These are phyloP conservation scores for Anacardium occidentale DNA, from an alignment of 345 rosid genomes.

Conservation along the genomic window DNA sequence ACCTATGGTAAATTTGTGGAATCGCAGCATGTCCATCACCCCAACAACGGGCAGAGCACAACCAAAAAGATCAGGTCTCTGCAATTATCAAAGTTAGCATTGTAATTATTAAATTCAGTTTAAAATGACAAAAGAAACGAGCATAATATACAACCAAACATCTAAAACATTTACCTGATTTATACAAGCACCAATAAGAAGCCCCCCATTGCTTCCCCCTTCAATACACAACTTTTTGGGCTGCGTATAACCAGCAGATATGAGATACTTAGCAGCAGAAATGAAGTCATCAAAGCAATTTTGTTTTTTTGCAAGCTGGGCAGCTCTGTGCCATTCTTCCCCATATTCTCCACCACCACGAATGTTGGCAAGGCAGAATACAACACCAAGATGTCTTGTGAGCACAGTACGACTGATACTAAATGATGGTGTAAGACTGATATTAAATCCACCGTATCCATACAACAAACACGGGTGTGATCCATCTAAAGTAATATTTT, in stretches of 20 bases:
- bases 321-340: slow-evolving; percentile 96
- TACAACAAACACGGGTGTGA: slow-evolving; percentile 87
- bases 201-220: slow-evolving; percentile 97
- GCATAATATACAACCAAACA: neutral
- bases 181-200: slow-evolving; percentile 88
- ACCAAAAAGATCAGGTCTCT: slow-evolving; percentile 98
- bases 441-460: slow-evolving; percentile 89
- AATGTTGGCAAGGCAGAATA: slow-evolving; percentile 77
- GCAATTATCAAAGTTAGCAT: neutral
- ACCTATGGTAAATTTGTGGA: slow-evolving; percentile 96
- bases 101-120: slow-evolving; percentile 1
- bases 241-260: slow-evolving; percentile 75
- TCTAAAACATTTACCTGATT: slow-evolving; percentile 61
- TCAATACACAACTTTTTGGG: slow-evolving; percentile 79
- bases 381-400: slow-evolving; percentile 72
- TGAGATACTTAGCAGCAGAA: slow-evolving; percentile 66
- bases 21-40: slow-evolving; percentile 97
- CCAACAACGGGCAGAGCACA: slow-evolving; percentile 99
- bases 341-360: slow-evolving; percentile 99
- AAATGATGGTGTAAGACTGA: slow-evolving; percentile 72
- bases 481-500: slow-evolving; percentile 63
- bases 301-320: slow-evolving; percentile 74
- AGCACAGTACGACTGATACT: slow-evolving; percentile 66
- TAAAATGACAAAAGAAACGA: neutral
- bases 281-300: slow-evolving; percentile 92